Evolutionary conservation across 2,329 filamentous ascomycete species (phyloP).

Genomic region (Myriangium duriaei): DNA sequence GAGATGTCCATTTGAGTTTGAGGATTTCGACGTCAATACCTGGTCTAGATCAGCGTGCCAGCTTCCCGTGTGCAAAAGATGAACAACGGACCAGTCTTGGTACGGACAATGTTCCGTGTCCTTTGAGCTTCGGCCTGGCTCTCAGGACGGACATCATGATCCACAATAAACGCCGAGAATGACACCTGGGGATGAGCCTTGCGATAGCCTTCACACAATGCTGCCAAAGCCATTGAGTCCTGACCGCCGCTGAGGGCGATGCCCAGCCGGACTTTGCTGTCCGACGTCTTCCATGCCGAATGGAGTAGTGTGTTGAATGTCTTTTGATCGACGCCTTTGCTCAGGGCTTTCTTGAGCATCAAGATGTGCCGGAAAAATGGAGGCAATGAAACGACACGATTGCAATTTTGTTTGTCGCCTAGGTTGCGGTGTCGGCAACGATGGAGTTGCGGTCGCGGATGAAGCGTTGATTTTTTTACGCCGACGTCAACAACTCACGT

Average conservation of each 20-base stretch:
- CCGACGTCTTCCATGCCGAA: slow-evolving; percentile 3
- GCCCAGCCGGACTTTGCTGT: slow-evolving; percentile 15
- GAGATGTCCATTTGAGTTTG: slow-evolving; percentile 26
- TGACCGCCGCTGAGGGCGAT: slow-evolving; percentile 85
- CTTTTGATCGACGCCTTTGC: not conserved
- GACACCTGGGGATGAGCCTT: slow-evolving; percentile 10
- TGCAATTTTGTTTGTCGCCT: no score
- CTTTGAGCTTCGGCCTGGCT: slow-evolving; percentile 43
- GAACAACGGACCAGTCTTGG: slow-evolving; percentile 27
- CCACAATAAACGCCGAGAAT: slow-evolving; percentile 47
- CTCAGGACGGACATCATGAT: slow-evolving; percentile 45
- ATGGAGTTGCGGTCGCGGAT: no score
- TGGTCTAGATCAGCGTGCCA: no score
- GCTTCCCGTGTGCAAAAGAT: no score
- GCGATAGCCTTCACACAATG: slow-evolving; percentile 45
- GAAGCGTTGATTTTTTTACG: no score
- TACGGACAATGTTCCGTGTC: slow-evolving; percentile 33
- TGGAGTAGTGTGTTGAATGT: slow-evolving; percentile 2
- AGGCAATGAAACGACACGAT: no score
- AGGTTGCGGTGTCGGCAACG: no score
- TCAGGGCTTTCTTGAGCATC: not conserved
- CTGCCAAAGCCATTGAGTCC: slow-evolving; percentile 93
- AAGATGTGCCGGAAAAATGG: no score
- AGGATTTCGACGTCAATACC: slow-evolving; percentile 16
- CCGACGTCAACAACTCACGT: no score